Base-by-base conservation (phyloP, 306 rosid species). In the Pterocarpus macrocarpus region DNA sequence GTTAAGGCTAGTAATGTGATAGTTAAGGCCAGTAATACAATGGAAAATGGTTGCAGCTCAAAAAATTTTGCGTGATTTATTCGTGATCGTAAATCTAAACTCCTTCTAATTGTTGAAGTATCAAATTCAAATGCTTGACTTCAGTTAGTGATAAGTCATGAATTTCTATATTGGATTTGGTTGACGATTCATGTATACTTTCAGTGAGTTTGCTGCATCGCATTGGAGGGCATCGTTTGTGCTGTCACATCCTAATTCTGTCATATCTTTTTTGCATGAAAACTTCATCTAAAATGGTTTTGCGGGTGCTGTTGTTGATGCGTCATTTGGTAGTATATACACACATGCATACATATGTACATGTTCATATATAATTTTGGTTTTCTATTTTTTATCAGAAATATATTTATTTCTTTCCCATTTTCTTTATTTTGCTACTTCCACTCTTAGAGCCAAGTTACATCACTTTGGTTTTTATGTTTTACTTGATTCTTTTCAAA, bases 391-490 rank as follows among this genome's bases (percentile, higher is more conserved):
- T 30, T 34, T 44, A 35, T 55, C n/a, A 11, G 56, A 49, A 55
- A 33, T 45, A 35, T 47, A 13, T 62, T 44, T 69, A 53, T 69
- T 4, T 30, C 82, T 34, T 49, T 61, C 53, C 14, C 16, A 34
- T 71, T 80, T 80, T 30, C 78, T 80, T 59, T 45, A 59, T 52
- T 67, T 73, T 67, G 3, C 22, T 66, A 72, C 69, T 72, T 61
- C 49, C 56, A 64, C 76, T 45, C 47, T 38, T 52, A 14, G 2
- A 4, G 61, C 13, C 57, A 80, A 30, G 80, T 56, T 64, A 12
- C 12, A 49, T 58, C 39, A 35, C 47, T 57, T 47, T 53, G 56
- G 32, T 73, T 73, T 55, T 22, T 22, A 22, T 22, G 28, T 22
- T 22, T 22, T 22, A 22, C 28, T 22, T 22, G 28, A 22, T 22